phyloP scores from a whole-genome alignment of 495 filamentous ascomycete genomes.

The Apiosordaria backusii region DNA sequence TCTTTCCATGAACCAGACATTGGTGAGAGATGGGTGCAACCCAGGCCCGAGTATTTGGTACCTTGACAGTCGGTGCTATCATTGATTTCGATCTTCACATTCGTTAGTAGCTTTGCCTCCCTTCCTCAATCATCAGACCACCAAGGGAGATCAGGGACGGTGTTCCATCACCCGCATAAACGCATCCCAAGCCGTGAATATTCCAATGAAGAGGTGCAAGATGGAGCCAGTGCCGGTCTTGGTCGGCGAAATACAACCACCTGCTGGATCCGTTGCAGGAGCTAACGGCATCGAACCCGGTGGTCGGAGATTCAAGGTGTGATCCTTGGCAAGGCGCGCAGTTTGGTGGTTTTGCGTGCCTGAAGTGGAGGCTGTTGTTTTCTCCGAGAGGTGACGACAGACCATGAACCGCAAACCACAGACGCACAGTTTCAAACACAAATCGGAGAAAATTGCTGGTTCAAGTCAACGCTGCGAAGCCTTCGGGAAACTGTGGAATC shows the following conservation, averaged over 20 bases:
- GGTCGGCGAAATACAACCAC: constrained; percentile 9
- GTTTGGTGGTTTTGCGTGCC: neutral
- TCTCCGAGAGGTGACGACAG: neutral
- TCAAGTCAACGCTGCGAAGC: neutral
- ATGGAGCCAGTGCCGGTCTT: neutral
- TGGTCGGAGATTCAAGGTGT: constrained; percentile 12
- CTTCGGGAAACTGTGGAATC: neutral
- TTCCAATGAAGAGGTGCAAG: neutral
- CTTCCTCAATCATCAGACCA: too few relatives aligned
- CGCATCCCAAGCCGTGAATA: neutral
- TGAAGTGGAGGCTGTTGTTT: neutral
- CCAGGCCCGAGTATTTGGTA: neutral
- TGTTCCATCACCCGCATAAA: neutral
- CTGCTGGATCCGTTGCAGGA: constrained; percentile 5
- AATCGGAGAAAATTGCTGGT: constrained; percentile 25
- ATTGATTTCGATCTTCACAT: neutral
- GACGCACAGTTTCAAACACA: constrained; percentile 3
- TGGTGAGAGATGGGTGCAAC: neutral
- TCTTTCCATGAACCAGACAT: neutral
- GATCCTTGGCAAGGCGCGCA: constrained; percentile 7
- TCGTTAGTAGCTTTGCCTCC: neutral
- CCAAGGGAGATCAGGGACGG: too few relatives aligned
- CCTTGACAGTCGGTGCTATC: too few relatives aligned
- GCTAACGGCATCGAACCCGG: constrained; percentile 20
- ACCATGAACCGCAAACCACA: neutral